Evolutionary conservation across 352 stramenopile genomes (phyloP), one percentile per base, ranked within the genome.

Genomic region (Thraustotheca clavata): DNA sequence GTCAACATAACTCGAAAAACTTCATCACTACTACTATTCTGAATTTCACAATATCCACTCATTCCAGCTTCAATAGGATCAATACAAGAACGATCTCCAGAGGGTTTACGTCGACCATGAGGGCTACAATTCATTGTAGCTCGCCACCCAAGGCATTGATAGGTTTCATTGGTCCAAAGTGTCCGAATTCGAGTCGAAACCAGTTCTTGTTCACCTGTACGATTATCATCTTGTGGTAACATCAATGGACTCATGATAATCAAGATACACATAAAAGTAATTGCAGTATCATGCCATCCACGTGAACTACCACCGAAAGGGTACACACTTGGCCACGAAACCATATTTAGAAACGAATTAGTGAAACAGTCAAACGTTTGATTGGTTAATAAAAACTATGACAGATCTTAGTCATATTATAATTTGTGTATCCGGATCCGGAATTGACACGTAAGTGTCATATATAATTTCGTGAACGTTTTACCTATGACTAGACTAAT

Each of bases 71-170:
- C 76, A 47, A 91, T 89, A 49, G 80, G 67, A 49, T 89, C 82
- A 1, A 74, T 73, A 67, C 83, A 93, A 41, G 65, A 60, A 9
- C 75, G 65, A 69, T 89, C 80, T 9, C 74, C 40, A 6, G 69
- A 68, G 2, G 77, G 79, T 32, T 82, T 71, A 20, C 81, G 77
- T 59, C 69, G 60, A 26, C 79, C 79, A 36, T 71, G 72, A 8
- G 76, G 72, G 27, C 57, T 69, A 43, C 81, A 89, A 29, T 62
- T 63, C 2, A 59, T 59, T 3, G 81, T 88, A 26, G 83, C 74
- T 62, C 90, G 89, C 83, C 83, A 92, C 40, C 81, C 83, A 39
- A 92, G 73, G 59, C 83, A 92, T 68, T 92, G 81, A 48, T 88
- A 92, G 57, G 77, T 80, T 47, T 80, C 72, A 24, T 61, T 38